Evolutionary conservation across 225 moss, liverwort and hornwort genomes (phyloP), one percentile per base, ranked within the genome.

Genomic region (Sphagnum contortum): DNA sequence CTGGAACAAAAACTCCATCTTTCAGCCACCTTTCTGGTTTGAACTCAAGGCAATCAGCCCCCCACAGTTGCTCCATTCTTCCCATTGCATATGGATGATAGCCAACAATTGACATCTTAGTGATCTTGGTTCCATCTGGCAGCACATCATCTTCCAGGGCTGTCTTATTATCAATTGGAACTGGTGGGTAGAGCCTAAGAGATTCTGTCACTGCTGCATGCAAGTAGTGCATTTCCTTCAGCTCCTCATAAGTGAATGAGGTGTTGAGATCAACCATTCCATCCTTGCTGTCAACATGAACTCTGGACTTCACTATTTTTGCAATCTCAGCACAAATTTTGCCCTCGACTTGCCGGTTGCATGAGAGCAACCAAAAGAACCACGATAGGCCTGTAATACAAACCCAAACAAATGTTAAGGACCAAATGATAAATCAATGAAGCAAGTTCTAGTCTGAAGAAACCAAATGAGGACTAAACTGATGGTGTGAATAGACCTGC

Each of bases 341-440:
- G 2, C 48, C 10, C 55, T 81, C 77, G 3, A 73, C 77, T 2
- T 13, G 11, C 2, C 64, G 84, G 45, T 84, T 53, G 2, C 3
- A 47, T 5, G 70, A 70, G 4, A 84, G 66, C 8, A 57, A 55
- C 84, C 77, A 84, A 63, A 81, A 81, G 60, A 84, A 84, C 73
- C 67, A 81, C 12, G 75, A 29, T 29, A 29, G 29, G 29, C 29
- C 29, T 29, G 29, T 29, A 29, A 29, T 29, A 29, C 29, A 29
- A 29, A 29, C 29, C 29, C 29, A 29, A 29, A 29, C 29, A 29
- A 1, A 29, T 29, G 29, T 29, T 29, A 29, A 29, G 29, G 29
- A 29, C 29, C 29, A 29, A 29, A 29, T 29, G 29, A 29, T 29
- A 29, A 29, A 29, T 29, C 29, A 29, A 29, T 29, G 29, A 29